Conservation (phyloP, 768 basidiomycete genomes). For the Clathrus columnatus region DNA sequence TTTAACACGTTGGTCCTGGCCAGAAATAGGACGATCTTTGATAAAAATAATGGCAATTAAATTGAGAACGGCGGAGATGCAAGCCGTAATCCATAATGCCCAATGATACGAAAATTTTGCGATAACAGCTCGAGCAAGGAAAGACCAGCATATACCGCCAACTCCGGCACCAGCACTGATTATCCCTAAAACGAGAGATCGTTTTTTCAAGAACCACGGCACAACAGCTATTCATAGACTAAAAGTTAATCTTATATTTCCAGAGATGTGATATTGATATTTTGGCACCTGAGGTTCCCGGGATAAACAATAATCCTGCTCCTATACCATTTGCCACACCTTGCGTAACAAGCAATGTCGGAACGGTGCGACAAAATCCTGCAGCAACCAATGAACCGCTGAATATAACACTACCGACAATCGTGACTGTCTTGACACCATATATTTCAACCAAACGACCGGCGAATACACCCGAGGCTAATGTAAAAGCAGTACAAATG, state of each 20-base stretch:
- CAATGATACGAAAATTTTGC: slow-evolving; percentile 4
- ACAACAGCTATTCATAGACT: neutral
- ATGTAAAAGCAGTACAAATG: slow-evolving; percentile 2
- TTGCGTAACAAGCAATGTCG: slow-evolving; percentile 4
- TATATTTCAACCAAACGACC: slow-evolving; percentile 6
- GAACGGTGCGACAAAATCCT: slow-evolving; percentile 6
- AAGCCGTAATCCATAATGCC: slow-evolving; percentile 3
- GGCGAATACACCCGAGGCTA: neutral
- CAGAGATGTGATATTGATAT: neutral
- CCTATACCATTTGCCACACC: slow-evolving; percentile 3
- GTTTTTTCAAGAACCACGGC: slow-evolving; percentile 1
- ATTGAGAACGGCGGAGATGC: neutral
- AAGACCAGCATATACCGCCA: slow-evolving; percentile 10
- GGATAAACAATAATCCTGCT: slow-evolving; percentile 5
- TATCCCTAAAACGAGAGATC: neutral
- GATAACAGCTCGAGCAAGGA: slow-evolving; percentile 5
- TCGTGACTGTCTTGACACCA: neutral
- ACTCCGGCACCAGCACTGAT: slow-evolving; percentile 3
- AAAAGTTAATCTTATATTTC: neutral
- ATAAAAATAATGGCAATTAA: slow-evolving; percentile 1
- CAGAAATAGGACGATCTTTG: neutral
- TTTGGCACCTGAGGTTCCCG: slow-evolving; percentile 1
- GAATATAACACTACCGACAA: slow-evolving; percentile 2
- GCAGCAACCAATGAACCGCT: slow-evolving; percentile 1
- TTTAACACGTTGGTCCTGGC: neutral